Evolutionary conservation across 148 eudicot species (phyloP), one percentile per base, ranked within the genome.

Genomic region (Cornus controversa): DNA sequence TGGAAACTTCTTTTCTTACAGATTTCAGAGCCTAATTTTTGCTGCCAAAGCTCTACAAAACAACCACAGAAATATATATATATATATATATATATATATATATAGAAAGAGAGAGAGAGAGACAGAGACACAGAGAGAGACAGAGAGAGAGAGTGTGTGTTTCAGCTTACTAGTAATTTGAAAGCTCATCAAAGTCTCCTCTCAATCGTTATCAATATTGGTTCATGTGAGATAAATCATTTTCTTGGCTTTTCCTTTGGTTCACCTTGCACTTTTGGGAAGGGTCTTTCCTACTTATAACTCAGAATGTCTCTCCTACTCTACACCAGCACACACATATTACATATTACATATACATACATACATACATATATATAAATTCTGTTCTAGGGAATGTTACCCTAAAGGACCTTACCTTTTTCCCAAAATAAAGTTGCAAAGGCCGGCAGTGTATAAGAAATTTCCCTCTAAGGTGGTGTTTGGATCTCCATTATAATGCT

Each of bases 171-270:
- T 60, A 10, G n/a, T 60, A 22, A 8, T 10, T 62, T 63, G 77
- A 34, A 36, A 74, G 66, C 34, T 24, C 23, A 28, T 6, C 34
- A 60, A 60, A 20, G 64, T 53, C 10, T 71, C 26, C 37, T 71
- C n/a, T 67, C 50, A 27, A 50, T 50, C 72, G 64, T 40, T 72
- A 31, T 74, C 65, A 79, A 76, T 73, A 77, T 88, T 77, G 82
- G 80, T 82, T 82, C 86, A 85, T 87, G 90, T 90, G 89, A 87
- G 81, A 78, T 77, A 85, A 40, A 85, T 85, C 86, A 90, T 87
- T 77, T 85, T 84, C 78, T 75, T 78, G 63, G 68, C 67, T 82
- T 27, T 75, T 67, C 37, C 18, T 58, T 25, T 77, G 73, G 18
- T 70, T 78, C 28, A n/a, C 37, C 68, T 36, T 67, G 72, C 27